Evolutionary conservation across 2,329 filamentous ascomycete genomes (phyloP).

Genomic region (Nigrospora osmanthi): DNA sequence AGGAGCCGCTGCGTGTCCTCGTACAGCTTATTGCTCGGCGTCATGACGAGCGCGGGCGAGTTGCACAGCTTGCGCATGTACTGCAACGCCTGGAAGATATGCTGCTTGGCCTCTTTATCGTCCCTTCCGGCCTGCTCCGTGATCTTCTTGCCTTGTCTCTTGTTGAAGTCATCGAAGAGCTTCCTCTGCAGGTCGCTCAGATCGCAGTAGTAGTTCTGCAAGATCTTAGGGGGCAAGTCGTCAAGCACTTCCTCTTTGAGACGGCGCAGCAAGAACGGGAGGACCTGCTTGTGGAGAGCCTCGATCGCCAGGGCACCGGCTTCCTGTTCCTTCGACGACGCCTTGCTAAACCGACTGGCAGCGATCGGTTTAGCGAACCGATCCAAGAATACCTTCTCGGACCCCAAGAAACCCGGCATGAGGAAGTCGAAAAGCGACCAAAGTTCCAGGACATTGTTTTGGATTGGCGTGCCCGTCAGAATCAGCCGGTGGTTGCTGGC

Average conservation of each 20-base stretch:
- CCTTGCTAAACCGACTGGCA: slow-evolving; percentile 90
- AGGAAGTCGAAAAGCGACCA: slow-evolving; percentile 99
- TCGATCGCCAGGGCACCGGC: slow-evolving; percentile 93
- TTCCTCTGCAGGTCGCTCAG: slow-evolving; percentile 90
- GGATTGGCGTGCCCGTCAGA: slow-evolving; percentile 91
- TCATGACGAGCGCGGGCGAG: slow-evolving; percentile 92
- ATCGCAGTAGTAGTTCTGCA: slow-evolving; percentile 99
- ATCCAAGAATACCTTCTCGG: slow-evolving; percentile 91
- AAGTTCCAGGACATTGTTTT: slow-evolving; percentile 93
- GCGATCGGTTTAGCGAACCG: slow-evolving; percentile 93
- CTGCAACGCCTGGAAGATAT: slow-evolving; percentile 97
- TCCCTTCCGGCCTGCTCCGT: slow-evolving; percentile 74
- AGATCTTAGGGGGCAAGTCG: slow-evolving; percentile 92
- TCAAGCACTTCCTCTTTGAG: slow-evolving; percentile 97
- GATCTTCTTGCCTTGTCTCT: slow-evolving; percentile 84
- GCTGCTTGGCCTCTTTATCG: slow-evolving; percentile 91
- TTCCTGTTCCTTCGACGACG: slow-evolving; percentile 97
- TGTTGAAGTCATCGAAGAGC: slow-evolving; percentile 93
- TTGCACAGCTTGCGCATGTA: slow-evolving; percentile 99
- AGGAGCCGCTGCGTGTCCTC: slow-evolving; percentile 79
- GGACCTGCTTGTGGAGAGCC: slow-evolving; percentile 95
- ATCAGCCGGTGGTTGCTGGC: slow-evolving; percentile 92
- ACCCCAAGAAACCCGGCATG: slow-evolving; percentile 96
- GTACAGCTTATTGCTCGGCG: slow-evolving; percentile 85
- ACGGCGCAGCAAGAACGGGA: slow-evolving; percentile 91